Evolutionary conservation across 176 grass and related monocot species (phyloP), one percentile per base, ranked within the genome.

Genomic region (Juncus inflexus): DNA sequence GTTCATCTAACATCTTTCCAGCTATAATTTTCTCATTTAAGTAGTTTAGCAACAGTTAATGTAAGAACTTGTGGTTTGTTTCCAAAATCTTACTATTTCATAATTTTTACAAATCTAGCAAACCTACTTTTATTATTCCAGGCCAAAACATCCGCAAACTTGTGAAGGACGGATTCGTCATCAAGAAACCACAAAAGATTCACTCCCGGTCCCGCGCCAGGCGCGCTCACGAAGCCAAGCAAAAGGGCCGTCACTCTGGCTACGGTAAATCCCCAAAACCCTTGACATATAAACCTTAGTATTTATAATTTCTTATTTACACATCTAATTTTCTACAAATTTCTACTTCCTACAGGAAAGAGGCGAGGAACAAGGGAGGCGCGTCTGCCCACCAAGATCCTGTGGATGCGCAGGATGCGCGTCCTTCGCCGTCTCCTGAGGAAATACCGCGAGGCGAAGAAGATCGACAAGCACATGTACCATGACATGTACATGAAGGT

Each of bases 401-500:
- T 88, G 35, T 88, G 85, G 85, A 88, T 88, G 85, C 66, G 85
- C 57, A 88, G 80, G 52, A 88, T 88, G 85, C 80, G 85, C 3
- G 85, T 88, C 19, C 72, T 88, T 15, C 79, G 85, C 76, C 81
- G 85, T 49, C 54, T 88, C 49, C 63, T 88, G 15, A 74, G 77
- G 67, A 88, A 88, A 62, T 88, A 88, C 42, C 66, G 80, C 5
- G 85, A 88, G 42, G 66, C 85, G 3, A 88, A 88, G 63, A 88
- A 88, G 67, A 88, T 88, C 2, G 80, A 88, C 62, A 88, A 88
- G 52, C 85, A 87, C 58, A 87, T 87, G 85, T 87, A 87, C 7
- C 85, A 87, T 49, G 80, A 83, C 58, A 87, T 87, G 85, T 87
- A 87, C 76, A 73, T 87, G 76, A 87, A 77, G 72, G 85, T 87